Evolutionary conservation across 768 basidiomycete genomes (phyloP).

Genomic region (Amanita rimosa): DNA sequence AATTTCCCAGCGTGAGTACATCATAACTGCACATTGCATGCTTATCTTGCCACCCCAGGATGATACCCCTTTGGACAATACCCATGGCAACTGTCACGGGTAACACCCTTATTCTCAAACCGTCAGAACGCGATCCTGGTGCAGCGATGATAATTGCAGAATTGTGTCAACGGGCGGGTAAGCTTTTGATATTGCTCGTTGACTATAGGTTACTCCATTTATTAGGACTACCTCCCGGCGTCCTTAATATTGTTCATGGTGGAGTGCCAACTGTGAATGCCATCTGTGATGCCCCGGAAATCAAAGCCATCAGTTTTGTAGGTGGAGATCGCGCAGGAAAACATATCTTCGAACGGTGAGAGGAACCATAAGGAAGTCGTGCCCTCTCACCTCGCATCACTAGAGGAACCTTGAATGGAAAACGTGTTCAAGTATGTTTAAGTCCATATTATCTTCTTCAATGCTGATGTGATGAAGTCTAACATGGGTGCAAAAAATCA

Average conservation of each 20-base stretch:
- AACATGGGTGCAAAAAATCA: conserved; percentile 96
- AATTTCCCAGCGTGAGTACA: conserved; percentile 74
- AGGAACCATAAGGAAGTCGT: not conserved
- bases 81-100: conserved; percentile 83
- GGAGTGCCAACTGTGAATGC: conserved; percentile 83
- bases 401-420: conserved; percentile 78
- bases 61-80: conserved; percentile 97
- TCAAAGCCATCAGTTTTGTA: conserved; percentile 95
- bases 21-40: not conserved
- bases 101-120: conserved; percentile 91
- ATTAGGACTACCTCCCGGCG: conserved; percentile 73
- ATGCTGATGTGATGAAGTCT: conserved; percentile 18
- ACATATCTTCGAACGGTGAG: conserved; percentile 83
- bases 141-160: conserved; percentile 98
- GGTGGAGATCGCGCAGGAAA: conserved; percentile 89
- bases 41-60: conserved; percentile 28
- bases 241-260: conserved; percentile 89
- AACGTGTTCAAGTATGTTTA: conserved; percentile 62
- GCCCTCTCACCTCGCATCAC: conserved; percentile 4
- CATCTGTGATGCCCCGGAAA: conserved; percentile 84
- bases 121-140: conserved; percentile 93
- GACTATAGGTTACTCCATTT: not conserved
- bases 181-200: conserved; percentile 6
- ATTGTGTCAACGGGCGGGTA: conserved; percentile 77
- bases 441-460: not conserved